phyloP scores from a whole-genome alignment of 805 yeast species.

The Kluyveromyces starmeri region DNA sequence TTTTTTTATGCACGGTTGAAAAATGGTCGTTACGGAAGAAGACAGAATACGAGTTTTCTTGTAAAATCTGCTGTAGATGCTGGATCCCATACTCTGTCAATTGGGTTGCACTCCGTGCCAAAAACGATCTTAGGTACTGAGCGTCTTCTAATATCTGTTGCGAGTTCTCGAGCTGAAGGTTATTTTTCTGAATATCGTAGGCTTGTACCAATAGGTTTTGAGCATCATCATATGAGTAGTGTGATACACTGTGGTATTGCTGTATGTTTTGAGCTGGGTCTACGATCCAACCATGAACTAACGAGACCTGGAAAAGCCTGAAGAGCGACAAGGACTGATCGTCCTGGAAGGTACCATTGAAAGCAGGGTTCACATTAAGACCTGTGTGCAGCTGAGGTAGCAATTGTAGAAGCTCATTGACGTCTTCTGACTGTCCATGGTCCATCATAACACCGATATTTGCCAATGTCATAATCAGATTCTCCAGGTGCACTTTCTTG shows the following conservation, averaged over 20 bases:
- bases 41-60: slow-evolving; percentile 50
- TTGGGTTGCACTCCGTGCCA: slow-evolving; percentile 63
- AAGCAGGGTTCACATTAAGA: slow-evolving; percentile 59
- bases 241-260: slow-evolving; percentile 31
- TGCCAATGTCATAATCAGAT: slow-evolving; percentile 43
- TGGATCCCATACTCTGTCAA: slow-evolving; percentile 60
- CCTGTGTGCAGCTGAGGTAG: slow-evolving; percentile 66
- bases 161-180: slow-evolving; percentile 16
- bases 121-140: slow-evolving; percentile 36
- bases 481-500: slow-evolving; percentile 29
- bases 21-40: slow-evolving; percentile 90
- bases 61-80: slow-evolving; percentile 36
- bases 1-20: slow-evolving; percentile 51
- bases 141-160: slow-evolving; percentile 29
- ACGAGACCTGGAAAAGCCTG: slow-evolving; percentile 44
- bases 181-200: slow-evolving; percentile 28
- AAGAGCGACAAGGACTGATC: slow-evolving; percentile 51
- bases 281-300: slow-evolving; percentile 84
- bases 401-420: slow-evolving; percentile 38
- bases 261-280: slow-evolving; percentile 31
- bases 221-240: slow-evolving; percentile 47
- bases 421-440: slow-evolving; percentile 25
- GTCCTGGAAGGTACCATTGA: slow-evolving; percentile 50
- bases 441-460: slow-evolving; percentile 33
- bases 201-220: slow-evolving; percentile 48